These are phyloP conservation scores for Termitomyces sp. DNA, from an alignment of 768 basidiomycete species.

Conservation along the genomic window DNA sequence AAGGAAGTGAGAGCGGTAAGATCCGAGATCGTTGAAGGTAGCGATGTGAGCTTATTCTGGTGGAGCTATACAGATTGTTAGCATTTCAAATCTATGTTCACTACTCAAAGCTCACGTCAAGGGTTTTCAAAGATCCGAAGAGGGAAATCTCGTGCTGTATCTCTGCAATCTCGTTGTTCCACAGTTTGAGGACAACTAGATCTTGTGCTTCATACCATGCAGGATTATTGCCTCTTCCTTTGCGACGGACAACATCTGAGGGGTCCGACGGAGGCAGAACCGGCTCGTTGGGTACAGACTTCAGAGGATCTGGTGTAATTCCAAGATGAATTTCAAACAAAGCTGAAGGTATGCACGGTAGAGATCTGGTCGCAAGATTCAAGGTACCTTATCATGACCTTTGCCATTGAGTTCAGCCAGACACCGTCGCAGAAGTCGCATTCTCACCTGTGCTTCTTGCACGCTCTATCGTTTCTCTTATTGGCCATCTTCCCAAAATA, in stretches of 20 bases:
- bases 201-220: conserved; percentile 84
- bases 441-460: conserved; percentile 70
- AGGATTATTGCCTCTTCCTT: conserved; percentile 39
- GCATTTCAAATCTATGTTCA: background rate
- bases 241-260: conserved; percentile 27
- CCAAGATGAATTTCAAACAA: conserved; percentile 79
- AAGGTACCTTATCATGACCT: conserved; percentile 53
- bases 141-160: conserved; percentile 79
- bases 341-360: conserved; percentile 69
- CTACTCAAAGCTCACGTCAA: conserved; percentile 56
- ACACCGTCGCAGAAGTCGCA: conserved; percentile 17
- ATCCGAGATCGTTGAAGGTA: conserved; percentile 67
- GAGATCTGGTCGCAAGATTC: conserved; percentile 68
- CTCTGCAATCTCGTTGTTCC: conserved; percentile 75
- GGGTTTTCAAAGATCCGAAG: conserved; percentile 73
- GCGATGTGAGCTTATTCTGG: conserved; percentile 56
- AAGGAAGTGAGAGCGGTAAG: conserved; percentile 58
- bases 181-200: conserved; percentile 66
- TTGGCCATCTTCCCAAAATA: conserved; percentile 57
- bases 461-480: conserved; percentile 72
- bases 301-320: conserved; percentile 63
- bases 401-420: conserved; percentile 40
- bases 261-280: conserved; percentile 34
- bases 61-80: conserved; percentile 48
- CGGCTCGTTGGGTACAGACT: conserved; percentile 59